These are phyloP conservation scores for Phalaenopsis aphrodite DNA, from an alignment of 106 monocot genomes.

Conservation along the genomic window DNA sequence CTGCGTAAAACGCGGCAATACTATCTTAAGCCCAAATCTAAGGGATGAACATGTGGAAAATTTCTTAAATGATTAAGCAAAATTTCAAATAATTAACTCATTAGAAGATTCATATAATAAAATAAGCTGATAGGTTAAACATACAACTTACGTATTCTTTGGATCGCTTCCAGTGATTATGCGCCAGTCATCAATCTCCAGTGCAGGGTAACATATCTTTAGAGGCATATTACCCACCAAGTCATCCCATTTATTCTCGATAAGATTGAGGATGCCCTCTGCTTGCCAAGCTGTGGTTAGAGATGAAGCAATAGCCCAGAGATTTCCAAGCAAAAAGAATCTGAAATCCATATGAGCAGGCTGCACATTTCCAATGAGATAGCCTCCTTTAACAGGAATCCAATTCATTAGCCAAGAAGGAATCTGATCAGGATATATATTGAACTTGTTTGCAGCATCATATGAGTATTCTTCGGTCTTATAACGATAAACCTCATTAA, in stretches of 20 bases:
- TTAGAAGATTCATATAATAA: not conserved
- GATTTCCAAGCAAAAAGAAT: slow-evolving; percentile 88
- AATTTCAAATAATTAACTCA: no score
- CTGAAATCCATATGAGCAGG: slow-evolving; percentile 98
- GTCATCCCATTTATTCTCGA: slow-evolving; percentile 96
- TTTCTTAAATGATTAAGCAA: no score
- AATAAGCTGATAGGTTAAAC: not conserved
- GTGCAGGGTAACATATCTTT: slow-evolving; percentile 83
- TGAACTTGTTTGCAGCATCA: slow-evolving; percentile 79
- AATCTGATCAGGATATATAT: slow-evolving; percentile 85
- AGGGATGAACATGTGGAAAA: no score
- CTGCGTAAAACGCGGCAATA: not conserved
- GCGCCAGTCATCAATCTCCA: slow-evolving; percentile 86
- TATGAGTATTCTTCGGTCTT: slow-evolving; percentile 92
- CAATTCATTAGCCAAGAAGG: slow-evolving; percentile 83
- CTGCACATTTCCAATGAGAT: slow-evolving; percentile 87
- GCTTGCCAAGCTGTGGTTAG: slow-evolving; percentile 76
- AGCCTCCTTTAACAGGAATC: slow-evolving; percentile 84
- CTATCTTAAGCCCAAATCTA: not conserved
- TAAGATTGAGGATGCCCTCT: slow-evolving; percentile 74
- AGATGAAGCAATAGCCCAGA: slow-evolving; percentile 87
- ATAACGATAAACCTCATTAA: slow-evolving; percentile 90
- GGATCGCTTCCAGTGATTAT: slow-evolving; percentile 94
- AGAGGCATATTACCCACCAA: slow-evolving; percentile 81
- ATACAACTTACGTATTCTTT: slow-evolving; percentile 78